phyloP scores from a whole-genome alignment of 257 asterid species.

The Eustoma russellianum region DNA sequence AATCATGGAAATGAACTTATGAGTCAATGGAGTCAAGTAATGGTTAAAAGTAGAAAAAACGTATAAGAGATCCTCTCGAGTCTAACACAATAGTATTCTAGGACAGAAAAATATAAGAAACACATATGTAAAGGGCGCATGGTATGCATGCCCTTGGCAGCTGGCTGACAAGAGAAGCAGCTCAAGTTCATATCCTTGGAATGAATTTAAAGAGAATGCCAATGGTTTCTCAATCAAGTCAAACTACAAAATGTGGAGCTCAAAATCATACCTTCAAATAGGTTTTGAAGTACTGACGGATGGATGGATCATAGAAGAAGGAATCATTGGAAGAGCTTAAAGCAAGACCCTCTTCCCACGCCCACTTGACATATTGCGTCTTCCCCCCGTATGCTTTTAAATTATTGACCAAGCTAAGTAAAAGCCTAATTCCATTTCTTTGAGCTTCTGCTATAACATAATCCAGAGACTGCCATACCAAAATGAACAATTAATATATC shows the following conservation, averaged over 20 bases:
- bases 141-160: slow-evolving; percentile 4
- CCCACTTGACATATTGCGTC: slow-evolving; percentile 97
- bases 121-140: background rate
- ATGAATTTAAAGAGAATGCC: background rate
- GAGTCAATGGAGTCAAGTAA: too few species aligned
- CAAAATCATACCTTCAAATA: slow-evolving; percentile 65
- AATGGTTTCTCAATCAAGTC: background rate
- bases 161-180: slow-evolving; percentile 14
- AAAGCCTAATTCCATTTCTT: slow-evolving; percentile 59
- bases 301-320: slow-evolving; percentile 93
- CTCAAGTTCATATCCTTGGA: background rate
- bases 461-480: slow-evolving; percentile 68
- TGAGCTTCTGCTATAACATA: slow-evolving; percentile 87
- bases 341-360: slow-evolving; percentile 97
- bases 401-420: slow-evolving; percentile 79
- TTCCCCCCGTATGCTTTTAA: slow-evolving; percentile 97
- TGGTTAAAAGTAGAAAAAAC: too few species aligned
- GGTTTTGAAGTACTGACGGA: slow-evolving; percentile 73
- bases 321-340: slow-evolving; percentile 95
- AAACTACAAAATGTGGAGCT: background rate
- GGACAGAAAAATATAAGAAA: background rate
- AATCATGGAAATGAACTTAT: too few species aligned
- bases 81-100: background rate
- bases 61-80: too few species aligned
- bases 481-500: background rate